A percentile compares a stretch with the other conserved stretches of the same genome.
These are phyloP conservation scores for Scheffersomyces coipomensis DNA, from an alignment of 805 yeast genomes.

Conservation along the genomic window DNA sequence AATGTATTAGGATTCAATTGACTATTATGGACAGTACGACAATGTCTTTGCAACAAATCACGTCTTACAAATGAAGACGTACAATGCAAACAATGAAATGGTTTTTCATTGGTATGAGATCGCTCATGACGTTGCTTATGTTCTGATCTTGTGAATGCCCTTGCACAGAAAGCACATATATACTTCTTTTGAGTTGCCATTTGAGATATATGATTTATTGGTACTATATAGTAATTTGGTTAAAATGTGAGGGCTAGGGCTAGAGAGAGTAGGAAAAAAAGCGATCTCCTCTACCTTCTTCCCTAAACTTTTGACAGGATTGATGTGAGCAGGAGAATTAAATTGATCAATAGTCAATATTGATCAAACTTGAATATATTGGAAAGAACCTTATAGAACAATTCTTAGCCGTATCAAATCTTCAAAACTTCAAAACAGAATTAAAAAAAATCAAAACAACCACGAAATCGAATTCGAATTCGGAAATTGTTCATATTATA, in stretches of 20 bases:
- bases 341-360: not conserved
- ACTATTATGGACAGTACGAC: slow-evolving; percentile 70
- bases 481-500: no score
- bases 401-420: no score
- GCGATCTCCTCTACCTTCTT: no score
- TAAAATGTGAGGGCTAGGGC: not conserved
- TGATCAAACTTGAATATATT: no score
- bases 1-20: slow-evolving; percentile 8
- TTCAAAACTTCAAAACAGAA: no score
- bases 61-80: slow-evolving; percentile 73
- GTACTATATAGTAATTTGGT: no score
- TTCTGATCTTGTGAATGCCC: slow-evolving; percentile 77
- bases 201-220: no score
- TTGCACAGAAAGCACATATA: slow-evolving; percentile 75
- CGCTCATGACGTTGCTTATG: slow-evolving; percentile 78
- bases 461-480: no score
- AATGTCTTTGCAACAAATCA: slow-evolving; percentile 73
- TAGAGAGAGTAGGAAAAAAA: no score
- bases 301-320: not conserved
- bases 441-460: no score
- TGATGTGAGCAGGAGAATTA: not conserved
- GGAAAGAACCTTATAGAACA: no score
- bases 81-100: slow-evolving; percentile 72
- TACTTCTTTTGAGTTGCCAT: slow-evolving; percentile 59
- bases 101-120: slow-evolving; percentile 78